These are phyloP conservation scores for Plantago elongata DNA, from an alignment of 257 asterid genomes.

Conservation along the genomic window DNA sequence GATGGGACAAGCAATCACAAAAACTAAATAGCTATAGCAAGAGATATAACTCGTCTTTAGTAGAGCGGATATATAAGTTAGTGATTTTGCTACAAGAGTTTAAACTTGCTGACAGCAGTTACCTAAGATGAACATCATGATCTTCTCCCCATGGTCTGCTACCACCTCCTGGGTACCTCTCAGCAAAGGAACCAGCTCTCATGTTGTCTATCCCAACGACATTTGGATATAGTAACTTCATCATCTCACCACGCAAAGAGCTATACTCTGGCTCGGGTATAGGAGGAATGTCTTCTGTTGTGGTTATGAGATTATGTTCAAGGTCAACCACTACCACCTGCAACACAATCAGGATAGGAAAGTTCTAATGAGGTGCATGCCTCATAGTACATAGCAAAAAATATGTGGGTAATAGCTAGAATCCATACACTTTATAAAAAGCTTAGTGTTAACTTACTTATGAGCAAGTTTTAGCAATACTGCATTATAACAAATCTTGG, in stretches of 20 bases:
- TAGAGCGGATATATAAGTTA: conserved; percentile 4
- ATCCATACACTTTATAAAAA: no score
- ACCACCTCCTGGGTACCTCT: conserved; percentile 48
- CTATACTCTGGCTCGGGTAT: conserved; percentile 91
- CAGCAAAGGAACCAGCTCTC: conserved; percentile 46
- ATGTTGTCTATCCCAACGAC: conserved; percentile 83
- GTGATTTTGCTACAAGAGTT: conserved; percentile 12
- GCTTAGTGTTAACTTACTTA: no score
- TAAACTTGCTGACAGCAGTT: conserved; percentile 28
- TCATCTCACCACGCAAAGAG: conserved; percentile 66
- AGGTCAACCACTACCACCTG: conserved; percentile 97
- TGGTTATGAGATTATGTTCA: conserved; percentile 78
- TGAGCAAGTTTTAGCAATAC: no score
- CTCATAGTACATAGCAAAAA: conserved; percentile 12
- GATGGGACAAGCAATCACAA: no score
- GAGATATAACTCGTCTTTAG: no score
- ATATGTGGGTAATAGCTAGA: not conserved
- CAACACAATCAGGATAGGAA: conserved; percentile 25
- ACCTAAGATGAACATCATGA: conserved; percentile 84
- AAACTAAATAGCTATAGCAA: no score
- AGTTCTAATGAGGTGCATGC: conserved; percentile 6
- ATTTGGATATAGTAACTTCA: conserved; percentile 69
- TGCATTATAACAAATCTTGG: no score
- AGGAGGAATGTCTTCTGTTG: conserved; percentile 91
- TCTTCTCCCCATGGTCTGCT: conserved; percentile 79